Base-by-base conservation (phyloP, 73 alveolate genomes). In the Paramecium pentaurelia region DNA sequence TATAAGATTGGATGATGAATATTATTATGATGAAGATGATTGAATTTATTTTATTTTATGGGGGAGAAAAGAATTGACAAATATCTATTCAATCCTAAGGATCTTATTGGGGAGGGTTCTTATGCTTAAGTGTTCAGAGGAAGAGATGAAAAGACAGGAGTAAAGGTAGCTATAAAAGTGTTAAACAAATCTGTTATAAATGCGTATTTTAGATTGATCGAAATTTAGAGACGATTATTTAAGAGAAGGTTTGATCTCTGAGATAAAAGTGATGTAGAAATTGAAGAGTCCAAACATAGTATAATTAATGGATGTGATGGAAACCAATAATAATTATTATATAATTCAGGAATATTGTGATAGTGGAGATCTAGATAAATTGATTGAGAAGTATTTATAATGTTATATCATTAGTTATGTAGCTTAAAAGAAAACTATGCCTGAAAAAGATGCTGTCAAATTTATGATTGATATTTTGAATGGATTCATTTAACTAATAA, bases 51-150 rank as follows among this genome's bases (percentile, higher is more conserved):
- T 64, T 64, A 64, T 80, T 80, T 80, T 12, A 80, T 80, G 91
- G 75, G 77, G 58, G 91, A 80, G 32, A 80, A 80, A 49, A 80
- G 91, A 49, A 80, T 80, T 47, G 91, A 80, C 58, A 80, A 80
- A 80, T 80, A 80, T 80, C 91, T 80, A 34, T 80, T 45, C 36
- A 80, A 36, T 80, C 91, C 71, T 27, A 80, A 80, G 34, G 91
- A 80, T 80, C 14, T 80, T 2, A 89, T 89, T 47, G 94, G 94
- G 20, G 80, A 77, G 8, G 94, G 94, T 3, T 89, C 94, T 22
- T 89, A 89, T 71, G 94, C 94, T 10, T 47, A 89, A 30, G 94
- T 89, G 9, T 89, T 71, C 77, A 89, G 84, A 47, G 94, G 94
- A 42, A 44, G 88, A 71, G 94, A 89, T 47, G 88, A 83, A 71